A percentile compares a stretch with the other conserved stretches of the same genome.
Evolutionary conservation across 768 basidiomycete genomes (phyloP).

Genomic region (Tulasnella sp.): DNA sequence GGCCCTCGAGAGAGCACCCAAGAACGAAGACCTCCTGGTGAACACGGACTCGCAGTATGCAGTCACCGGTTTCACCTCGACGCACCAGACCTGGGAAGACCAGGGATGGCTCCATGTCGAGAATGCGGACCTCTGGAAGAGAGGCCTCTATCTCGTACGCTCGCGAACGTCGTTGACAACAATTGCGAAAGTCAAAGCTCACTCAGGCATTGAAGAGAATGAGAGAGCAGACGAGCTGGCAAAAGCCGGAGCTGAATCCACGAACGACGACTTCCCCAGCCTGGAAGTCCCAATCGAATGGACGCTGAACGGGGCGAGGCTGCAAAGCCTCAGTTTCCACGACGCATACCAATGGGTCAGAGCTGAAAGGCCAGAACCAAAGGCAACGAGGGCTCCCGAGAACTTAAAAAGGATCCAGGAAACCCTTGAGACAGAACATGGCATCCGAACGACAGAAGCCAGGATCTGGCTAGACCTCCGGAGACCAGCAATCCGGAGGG

Average conservation of each 20-base stretch:
- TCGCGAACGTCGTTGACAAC: not conserved
- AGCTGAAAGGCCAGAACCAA: too few species aligned
- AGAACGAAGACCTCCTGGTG: not conserved
- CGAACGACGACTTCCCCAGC: not conserved
- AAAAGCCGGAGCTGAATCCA: not conserved
- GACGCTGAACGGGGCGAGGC: not conserved
- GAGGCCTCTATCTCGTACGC: not conserved
- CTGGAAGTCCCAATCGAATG: not conserved
- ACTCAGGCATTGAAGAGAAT: not conserved
- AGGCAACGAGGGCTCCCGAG: too few species aligned
- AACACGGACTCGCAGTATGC: not conserved
- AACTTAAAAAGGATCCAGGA: too few species aligned
- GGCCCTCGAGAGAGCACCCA: not conserved
- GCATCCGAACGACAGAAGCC: too few species aligned
- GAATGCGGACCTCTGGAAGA: not conserved
- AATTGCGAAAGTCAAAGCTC: not conserved
- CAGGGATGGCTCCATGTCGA: not conserved
- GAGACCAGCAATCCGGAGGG: too few species aligned
- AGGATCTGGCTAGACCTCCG: too few species aligned
- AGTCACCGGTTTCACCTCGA: not conserved
- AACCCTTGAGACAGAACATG: too few species aligned
- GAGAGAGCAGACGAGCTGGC: not conserved
- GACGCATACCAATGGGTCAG: too few species aligned
- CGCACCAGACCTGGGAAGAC: not conserved
- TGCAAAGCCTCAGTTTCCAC: not conserved